A percentile compares a stretch with the other conserved stretches of the same genome.
Conservation (phyloP, 768 basidiomycete species). For the Suillus spraguei region DNA sequence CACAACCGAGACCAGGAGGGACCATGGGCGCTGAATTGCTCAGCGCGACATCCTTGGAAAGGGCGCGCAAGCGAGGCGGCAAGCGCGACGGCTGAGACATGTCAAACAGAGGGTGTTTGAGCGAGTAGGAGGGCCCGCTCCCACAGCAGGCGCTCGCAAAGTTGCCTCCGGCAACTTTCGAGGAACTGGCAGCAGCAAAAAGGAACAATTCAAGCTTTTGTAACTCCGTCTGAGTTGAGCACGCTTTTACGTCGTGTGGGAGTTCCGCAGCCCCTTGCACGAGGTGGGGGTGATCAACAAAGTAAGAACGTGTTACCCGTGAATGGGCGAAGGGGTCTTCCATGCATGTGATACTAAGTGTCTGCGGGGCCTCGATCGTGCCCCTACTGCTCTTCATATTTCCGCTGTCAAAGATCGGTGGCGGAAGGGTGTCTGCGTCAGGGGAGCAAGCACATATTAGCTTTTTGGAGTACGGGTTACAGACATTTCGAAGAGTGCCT, state of each 20-base stretch:
- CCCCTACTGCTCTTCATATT: slow-evolving; percentile 8
- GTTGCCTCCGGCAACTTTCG: slow-evolving; percentile 9
- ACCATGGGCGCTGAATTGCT: slow-evolving; percentile 11
- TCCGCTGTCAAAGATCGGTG: slow-evolving; percentile 15
- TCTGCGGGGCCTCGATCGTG: neutral
- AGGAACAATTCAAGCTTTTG: neutral
- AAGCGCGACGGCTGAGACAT: slow-evolving; percentile 2
- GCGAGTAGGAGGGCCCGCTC: slow-evolving; percentile 10
- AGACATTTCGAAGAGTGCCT: slow-evolving; percentile 4
- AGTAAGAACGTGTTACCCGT: slow-evolving; percentile 11
- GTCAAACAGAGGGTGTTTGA: neutral
- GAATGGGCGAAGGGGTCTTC: slow-evolving; percentile 12
- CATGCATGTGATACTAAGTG: slow-evolving; percentile 2
- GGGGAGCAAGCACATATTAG: slow-evolving; percentile 16
- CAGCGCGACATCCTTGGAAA: neutral
- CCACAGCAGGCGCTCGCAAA: slow-evolving; percentile 5
- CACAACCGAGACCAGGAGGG: slow-evolving; percentile 9
- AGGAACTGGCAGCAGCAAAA: slow-evolving; percentile 5
- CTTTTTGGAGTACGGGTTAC: slow-evolving; percentile 15
- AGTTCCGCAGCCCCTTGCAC: slow-evolving; percentile 15
- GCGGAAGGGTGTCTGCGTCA: slow-evolving; percentile 13
- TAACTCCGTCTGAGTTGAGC: slow-evolving; percentile 13
- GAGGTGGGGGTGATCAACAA: slow-evolving; percentile 19
- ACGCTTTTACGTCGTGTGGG: slow-evolving; percentile 32
- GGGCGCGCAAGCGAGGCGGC: neutral